Evolutionary conservation across 331 rosid species (phyloP).

Genomic region (Quercus tomentella): DNA sequence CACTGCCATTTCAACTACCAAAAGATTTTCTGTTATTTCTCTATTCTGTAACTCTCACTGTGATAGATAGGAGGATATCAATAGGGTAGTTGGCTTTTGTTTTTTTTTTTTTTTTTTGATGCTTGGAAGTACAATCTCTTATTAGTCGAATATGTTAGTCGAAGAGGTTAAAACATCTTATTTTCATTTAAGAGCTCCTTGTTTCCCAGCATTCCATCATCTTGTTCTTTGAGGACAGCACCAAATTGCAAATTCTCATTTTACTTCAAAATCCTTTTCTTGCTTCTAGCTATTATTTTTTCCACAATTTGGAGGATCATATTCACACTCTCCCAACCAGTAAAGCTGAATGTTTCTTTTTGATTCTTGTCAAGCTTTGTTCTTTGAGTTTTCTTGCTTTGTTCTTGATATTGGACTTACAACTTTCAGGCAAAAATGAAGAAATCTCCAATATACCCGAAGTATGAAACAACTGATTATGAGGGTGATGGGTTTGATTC

Average conservation of each 20-base stretch:
- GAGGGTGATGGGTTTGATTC: conserved; percentile 52
- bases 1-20: not conserved
- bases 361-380: not conserved
- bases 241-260: not conserved
- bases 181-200: too few species aligned
- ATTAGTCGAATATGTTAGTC: too few species aligned
- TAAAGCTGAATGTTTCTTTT: conserved; percentile 3
- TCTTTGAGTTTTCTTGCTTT: not conserved
- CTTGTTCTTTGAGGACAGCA: too few species aligned
- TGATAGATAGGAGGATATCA: not conserved
- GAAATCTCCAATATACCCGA: conserved; percentile 41
- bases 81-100: conserved; percentile 13
- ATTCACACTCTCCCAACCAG: not conserved
- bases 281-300: not conserved
- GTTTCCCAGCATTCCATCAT: too few species aligned
- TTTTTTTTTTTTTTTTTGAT: not conserved
- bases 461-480: conserved; percentile 27
- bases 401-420: not conserved
- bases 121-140: too few species aligned
- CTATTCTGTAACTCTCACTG: not conserved
- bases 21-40: not conserved
- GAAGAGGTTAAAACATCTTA: too few species aligned
- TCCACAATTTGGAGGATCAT: not conserved
- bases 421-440: conserved; percentile 28
- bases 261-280: not conserved